Evolutionary conservation across 2,329 filamentous ascomycete genomes (phyloP).

Genomic region (Phyllosticta citrichinensis): DNA sequence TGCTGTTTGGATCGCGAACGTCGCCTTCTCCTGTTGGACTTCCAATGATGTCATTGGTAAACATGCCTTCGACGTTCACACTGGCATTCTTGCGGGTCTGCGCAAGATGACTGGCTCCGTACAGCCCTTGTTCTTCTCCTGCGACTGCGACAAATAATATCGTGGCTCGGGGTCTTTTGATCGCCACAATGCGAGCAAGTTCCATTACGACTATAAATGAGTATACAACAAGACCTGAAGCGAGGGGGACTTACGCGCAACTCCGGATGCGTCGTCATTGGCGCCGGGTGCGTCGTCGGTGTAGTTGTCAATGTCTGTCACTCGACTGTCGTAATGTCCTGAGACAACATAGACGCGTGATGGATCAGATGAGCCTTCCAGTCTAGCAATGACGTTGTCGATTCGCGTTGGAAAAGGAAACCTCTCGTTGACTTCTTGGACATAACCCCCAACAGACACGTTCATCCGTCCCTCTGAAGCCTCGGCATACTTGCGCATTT

Average conservation of each 20-base stretch:
- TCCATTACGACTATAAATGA: slow-evolving; percentile 39
- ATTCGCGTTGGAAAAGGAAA: slow-evolving; percentile 44
- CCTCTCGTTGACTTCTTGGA: slow-evolving; percentile 38
- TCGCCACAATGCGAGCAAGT: slow-evolving; percentile 43
- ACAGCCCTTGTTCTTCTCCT: slow-evolving; percentile 48
- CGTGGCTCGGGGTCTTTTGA: slow-evolving; percentile 38
- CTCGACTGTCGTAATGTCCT: slow-evolving; percentile 47
- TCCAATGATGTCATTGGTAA: slow-evolving; percentile 50
- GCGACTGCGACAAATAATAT: slow-evolving; percentile 49
- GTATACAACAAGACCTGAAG: background rate
- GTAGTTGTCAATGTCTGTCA: slow-evolving; percentile 42
- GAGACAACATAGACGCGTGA: slow-evolving; percentile 44
- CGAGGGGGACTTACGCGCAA: slow-evolving; percentile 30
- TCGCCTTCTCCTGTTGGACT: slow-evolving; percentile 38
- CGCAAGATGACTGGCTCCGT: slow-evolving; percentile 43
- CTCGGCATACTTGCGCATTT: slow-evolving; percentile 41
- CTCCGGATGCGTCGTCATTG: slow-evolving; percentile 48
- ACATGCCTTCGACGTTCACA: slow-evolving; percentile 47
- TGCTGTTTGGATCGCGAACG: slow-evolving; percentile 38
- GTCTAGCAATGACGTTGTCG: slow-evolving; percentile 43
- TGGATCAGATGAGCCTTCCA: slow-evolving; percentile 40
- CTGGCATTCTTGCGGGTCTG: slow-evolving; percentile 42
- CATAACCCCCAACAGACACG: slow-evolving; percentile 42
- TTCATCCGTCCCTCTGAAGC: slow-evolving; percentile 41
- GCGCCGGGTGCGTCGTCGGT: slow-evolving; percentile 45